Base-by-base conservation (phyloP, 257 asterid genomes). In the Forsythia viridissima region DNA sequence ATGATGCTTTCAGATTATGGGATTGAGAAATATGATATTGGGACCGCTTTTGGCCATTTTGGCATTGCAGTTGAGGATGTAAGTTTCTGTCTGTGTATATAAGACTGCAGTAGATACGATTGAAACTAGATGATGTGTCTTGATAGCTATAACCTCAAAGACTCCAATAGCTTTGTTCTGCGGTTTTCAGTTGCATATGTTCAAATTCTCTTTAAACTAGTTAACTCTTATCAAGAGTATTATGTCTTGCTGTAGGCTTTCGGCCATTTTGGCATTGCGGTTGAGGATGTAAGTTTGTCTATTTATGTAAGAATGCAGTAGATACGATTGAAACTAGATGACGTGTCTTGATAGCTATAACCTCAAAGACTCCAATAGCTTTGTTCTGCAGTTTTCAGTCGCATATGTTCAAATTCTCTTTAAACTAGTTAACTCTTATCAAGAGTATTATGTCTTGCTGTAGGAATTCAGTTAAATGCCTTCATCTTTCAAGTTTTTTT, bases 31-130 rank as follows among this genome's bases (percentile, higher is more conserved):
- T 96, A 96, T 86, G 97, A 96, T 78, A 91, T 96, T 52, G 99
- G 98, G 72, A 70, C 91, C 76, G 99, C 89, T 46, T 96, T 92
- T 86, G 98, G 98, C 73, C 99, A 96, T 84, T 96, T 96, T 74
- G 98, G 97, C 76, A 88, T 96, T 61, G 97, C 99, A 57, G 97
- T 93, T 40, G 98, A 96, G 72, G 99, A 96, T 88, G 99, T 96
- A 88, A 92, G 99, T 85, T 78, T 77, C 75, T 41, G 16, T 82
- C 39, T 15, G 52, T 74, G 67, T 84, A 37, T 75, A 9, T 79
- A 75, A 70, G 44, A 46, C n/a, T 51, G 80, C 37, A 15, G 43
- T 67, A 68, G 66, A 55, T 65, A 63, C 0, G 5, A n/a, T 63
- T 63, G 39, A 63, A 63, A 42, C 38, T 68, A 6, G 68, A 40